These are phyloP conservation scores for Pseudopyrenochaeta lycopersici DNA, from an alignment of 2,329 filamentous ascomycete genomes.

Conservation along the genomic window DNA sequence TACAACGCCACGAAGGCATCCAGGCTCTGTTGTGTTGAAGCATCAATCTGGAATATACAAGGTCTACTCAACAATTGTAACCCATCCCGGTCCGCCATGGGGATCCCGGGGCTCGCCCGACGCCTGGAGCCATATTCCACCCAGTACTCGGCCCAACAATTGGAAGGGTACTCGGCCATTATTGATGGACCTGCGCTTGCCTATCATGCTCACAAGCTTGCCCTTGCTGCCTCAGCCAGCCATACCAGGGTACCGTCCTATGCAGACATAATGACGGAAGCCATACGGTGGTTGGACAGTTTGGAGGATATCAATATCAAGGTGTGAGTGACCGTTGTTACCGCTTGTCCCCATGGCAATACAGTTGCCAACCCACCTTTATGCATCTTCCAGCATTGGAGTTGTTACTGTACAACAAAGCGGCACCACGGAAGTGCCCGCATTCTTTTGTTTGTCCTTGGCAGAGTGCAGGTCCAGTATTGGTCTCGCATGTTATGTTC, in stretches of 20 bases:
- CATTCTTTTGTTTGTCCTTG: conserved; percentile 17
- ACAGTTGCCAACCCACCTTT: conserved; percentile 9
- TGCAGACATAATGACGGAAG: conserved; percentile 66
- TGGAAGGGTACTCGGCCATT: conserved; percentile 46
- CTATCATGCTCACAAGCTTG: conserved; percentile 69
- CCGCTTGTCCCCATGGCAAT: conserved; percentile 15
- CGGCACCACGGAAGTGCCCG: conserved; percentile 21
- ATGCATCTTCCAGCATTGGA: conserved; percentile 11
- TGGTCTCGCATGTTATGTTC: conserved; percentile 9
- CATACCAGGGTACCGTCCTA: conserved; percentile 57
- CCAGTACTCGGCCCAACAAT: conserved; percentile 27
- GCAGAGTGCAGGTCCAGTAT: conserved; percentile 5
- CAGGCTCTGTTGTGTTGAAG: no score
- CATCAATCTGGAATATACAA: not conserved
- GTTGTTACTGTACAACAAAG: not conserved
- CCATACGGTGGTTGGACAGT: conserved; percentile 66
- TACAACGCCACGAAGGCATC: not conserved
- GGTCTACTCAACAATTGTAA: not conserved
- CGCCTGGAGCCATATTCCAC: conserved; percentile 43
- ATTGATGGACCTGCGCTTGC: conserved; percentile 85
- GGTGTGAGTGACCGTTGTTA: conserved; percentile 64
- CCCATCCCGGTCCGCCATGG: conserved; percentile 30
- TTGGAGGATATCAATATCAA: conserved; percentile 64
- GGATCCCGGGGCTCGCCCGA: conserved; percentile 43
- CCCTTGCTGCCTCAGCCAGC: conserved; percentile 51